These are phyloP conservation scores for Pittosporum tobira DNA, from an alignment of 129 eudicot species.

Conservation along the genomic window DNA sequence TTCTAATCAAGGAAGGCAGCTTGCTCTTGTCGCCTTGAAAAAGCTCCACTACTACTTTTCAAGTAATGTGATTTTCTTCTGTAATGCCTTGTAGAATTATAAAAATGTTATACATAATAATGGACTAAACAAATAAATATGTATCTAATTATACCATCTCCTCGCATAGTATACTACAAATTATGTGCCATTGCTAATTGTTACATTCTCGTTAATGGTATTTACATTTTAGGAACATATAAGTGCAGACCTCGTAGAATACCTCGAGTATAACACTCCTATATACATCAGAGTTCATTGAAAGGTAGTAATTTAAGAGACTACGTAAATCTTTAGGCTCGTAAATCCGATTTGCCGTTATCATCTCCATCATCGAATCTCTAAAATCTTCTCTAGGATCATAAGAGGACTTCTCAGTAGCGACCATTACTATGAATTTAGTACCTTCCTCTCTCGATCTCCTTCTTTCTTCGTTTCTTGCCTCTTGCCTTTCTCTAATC, in stretches of 20 bases:
- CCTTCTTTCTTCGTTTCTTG: slow-evolving; percentile 35
- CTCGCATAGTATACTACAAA: too few relatives aligned
- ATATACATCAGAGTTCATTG: slow-evolving; percentile 73
- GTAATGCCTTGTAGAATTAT: neutral
- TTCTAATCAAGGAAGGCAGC: slow-evolving; percentile 67
- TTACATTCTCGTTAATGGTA: slow-evolving; percentile 18
- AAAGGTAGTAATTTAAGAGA: slow-evolving; percentile 59
- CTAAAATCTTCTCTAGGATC: slow-evolving; percentile 79
- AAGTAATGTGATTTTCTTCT: neutral
- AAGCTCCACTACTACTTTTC: neutral
- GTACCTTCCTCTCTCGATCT: slow-evolving; percentile 27
- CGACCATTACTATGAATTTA: slow-evolving; percentile 64
- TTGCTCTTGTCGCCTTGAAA: slow-evolving; percentile 45
- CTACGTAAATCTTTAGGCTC: slow-evolving; percentile 59
- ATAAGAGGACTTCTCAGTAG: slow-evolving; percentile 66
- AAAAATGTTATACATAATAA: slow-evolving; percentile 4
- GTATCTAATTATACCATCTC: neutral
- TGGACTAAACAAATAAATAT: neutral
- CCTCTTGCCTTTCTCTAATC: slow-evolving; percentile 48
- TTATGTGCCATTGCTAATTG: too few relatives aligned
- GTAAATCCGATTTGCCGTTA: slow-evolving; percentile 39
- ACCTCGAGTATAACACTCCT: slow-evolving; percentile 71
- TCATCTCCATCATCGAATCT: slow-evolving; percentile 74
- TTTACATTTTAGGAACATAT: slow-evolving; percentile 49
- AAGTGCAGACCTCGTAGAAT: slow-evolving; percentile 75